phyloP scores from a whole-genome alignment of 257 asterid genomes.

The Plectranthus barbatus region DNA sequence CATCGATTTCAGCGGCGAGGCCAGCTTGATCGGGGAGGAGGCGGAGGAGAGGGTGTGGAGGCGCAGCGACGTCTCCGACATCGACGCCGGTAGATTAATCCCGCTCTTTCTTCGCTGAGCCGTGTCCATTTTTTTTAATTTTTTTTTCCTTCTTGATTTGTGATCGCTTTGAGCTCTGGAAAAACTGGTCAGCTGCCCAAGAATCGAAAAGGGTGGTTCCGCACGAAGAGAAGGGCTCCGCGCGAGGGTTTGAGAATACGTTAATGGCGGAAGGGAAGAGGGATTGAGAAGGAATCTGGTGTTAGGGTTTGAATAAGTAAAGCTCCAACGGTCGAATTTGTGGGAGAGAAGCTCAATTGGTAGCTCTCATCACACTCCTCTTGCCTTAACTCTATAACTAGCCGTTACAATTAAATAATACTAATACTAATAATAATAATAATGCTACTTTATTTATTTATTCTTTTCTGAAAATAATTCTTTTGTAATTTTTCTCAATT shows the following conservation, averaged over 20 bases:
- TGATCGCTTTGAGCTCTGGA: neutral
- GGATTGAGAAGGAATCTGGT: neutral
- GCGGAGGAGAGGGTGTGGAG: slow-evolving; percentile 46
- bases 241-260: neutral
- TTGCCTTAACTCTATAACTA: no score
- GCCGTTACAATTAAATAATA: no score
- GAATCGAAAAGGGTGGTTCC: neutral
- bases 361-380: no score
- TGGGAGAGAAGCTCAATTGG: no score
- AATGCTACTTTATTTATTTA: no score
- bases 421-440: no score
- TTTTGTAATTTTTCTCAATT: no score
- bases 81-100: slow-evolving; percentile 67
- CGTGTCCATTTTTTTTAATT: slow-evolving; percentile 60
- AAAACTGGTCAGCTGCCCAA: neutral
- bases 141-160: no score
- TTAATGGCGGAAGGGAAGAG: slow-evolving; percentile 14
- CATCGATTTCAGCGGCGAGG: slow-evolving; percentile 80
- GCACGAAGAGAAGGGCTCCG: slow-evolving; percentile 15
- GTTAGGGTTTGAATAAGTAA: slow-evolving; percentile 1
- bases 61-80: slow-evolving; percentile 65
- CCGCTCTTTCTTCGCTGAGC: slow-evolving; percentile 70
- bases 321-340: slow-evolving; percentile 43
- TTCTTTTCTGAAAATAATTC: no score
- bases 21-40: slow-evolving; percentile 27